A percentile compares a stretch with the other conserved stretches of the same genome.
These are phyloP conservation scores for Raffaelea deltoideospora DNA, from an alignment of 2,329 filamentous ascomycete species.

Conservation along the genomic window DNA sequence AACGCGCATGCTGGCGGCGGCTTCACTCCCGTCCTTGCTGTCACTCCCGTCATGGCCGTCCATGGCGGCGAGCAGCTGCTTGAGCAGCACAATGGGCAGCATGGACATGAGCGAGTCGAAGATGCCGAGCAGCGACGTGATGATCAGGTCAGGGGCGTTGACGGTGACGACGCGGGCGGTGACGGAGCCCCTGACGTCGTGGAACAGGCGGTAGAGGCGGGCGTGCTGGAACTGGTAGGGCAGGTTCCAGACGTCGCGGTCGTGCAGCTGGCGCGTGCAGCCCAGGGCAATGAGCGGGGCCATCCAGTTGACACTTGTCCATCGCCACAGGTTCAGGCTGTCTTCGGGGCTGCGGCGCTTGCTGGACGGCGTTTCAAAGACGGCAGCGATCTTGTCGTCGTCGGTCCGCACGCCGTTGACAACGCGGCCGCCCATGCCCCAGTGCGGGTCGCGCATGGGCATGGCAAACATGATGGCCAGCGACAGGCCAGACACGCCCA, in stretches of 20 bases:
- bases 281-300: constrained; percentile 54
- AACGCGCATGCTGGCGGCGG: constrained; percentile 34
- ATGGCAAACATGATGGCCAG: constrained; percentile 45
- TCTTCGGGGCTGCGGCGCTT: constrained; percentile 65
- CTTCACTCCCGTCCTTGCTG: too few species aligned
- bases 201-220: constrained; percentile 59
- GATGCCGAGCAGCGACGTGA: constrained; percentile 49
- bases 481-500: constrained; percentile 27
- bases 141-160: constrained; percentile 64
- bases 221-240: constrained; percentile 71
- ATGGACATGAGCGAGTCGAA: constrained; percentile 42
- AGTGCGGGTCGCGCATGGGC: constrained; percentile 49
- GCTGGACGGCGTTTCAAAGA: constrained; percentile 35
- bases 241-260: constrained; percentile 70
- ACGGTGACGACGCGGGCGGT: constrained; percentile 54
- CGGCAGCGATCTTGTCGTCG: constrained; percentile 33
- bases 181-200: constrained; percentile 57
- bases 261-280: constrained; percentile 49
- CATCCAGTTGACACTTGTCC: constrained; percentile 77
- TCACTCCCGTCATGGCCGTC: constrained; percentile 31
- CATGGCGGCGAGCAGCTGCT: constrained; percentile 55
- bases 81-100: constrained; percentile 53
- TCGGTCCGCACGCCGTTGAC: neutral
- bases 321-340: constrained; percentile 64
- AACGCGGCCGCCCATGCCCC: constrained; percentile 26